These are phyloP conservation scores for Thelonectria rubi DNA, from an alignment of 2,329 filamentous ascomycete genomes.

Conservation along the genomic window DNA sequence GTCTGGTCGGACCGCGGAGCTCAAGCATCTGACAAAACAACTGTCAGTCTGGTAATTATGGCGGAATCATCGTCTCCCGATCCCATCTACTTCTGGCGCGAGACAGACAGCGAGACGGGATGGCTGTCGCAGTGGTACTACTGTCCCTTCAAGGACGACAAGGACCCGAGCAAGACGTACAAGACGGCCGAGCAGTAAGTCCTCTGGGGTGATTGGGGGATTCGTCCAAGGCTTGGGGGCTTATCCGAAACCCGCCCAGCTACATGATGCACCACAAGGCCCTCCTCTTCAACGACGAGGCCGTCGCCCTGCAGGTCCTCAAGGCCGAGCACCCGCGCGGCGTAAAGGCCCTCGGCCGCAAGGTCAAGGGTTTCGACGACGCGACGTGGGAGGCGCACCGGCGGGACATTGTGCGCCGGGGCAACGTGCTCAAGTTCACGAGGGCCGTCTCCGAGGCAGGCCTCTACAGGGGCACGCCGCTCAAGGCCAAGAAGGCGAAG, in stretches of 20 bases:
- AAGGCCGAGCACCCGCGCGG: conserved; percentile 54
- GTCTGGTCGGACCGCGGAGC: background rate
- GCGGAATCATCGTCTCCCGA: conserved; percentile 20
- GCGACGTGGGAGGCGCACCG: conserved; percentile 61
- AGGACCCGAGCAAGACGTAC: conserved; percentile 50
- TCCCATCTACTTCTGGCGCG: conserved; percentile 59
- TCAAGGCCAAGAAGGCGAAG: conserved; percentile 29
- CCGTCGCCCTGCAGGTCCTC: conserved; percentile 59
- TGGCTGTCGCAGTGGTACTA: conserved; percentile 72
- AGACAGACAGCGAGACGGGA: conserved; percentile 57
- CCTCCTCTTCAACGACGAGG: conserved; percentile 56
- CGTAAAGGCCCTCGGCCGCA: conserved; percentile 64
- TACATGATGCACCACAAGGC: conserved; percentile 67
- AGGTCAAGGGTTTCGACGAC: conserved; percentile 62
- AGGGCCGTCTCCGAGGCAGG: conserved; percentile 46
- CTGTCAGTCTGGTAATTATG: conserved; percentile 12
- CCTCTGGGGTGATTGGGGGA: background rate
- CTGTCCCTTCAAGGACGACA: conserved; percentile 56
- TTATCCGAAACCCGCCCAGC: conserved; percentile 37
- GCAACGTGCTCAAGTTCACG: conserved; percentile 69
- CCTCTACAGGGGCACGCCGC: conserved; percentile 36
- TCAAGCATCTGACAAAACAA: background rate
- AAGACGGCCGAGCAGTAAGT: conserved; percentile 62
- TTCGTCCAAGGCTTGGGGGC: background rate
- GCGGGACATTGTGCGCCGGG: conserved; percentile 63